Conservation (phyloP, 2,329 filamentous ascomycete genomes). For the Colletotrichum australisinense region DNA sequence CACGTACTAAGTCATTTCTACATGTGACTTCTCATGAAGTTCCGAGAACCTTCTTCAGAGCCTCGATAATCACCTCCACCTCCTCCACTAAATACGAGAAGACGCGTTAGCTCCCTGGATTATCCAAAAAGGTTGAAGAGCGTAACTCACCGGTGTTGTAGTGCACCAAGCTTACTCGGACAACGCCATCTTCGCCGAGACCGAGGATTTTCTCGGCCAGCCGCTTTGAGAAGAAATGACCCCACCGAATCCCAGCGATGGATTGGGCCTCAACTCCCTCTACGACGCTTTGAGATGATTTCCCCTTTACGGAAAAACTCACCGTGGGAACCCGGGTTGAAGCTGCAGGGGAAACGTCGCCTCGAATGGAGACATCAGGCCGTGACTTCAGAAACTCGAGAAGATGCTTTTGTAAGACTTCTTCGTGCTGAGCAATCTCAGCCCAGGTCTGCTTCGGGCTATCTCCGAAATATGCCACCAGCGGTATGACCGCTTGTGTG, state of each 20-base stretch:
- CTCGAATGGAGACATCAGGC: not conserved
- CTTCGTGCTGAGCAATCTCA: not conserved
- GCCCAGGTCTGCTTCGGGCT: not conserved
- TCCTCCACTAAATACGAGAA: not conserved
- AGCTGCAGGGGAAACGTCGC: not conserved
- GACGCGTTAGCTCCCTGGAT: not conserved
- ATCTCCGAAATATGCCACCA: constrained; percentile 51
- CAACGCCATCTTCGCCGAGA: constrained; percentile 68
- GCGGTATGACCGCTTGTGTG: constrained; percentile 61
- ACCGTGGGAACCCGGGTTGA: not conserved
- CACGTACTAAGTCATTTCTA: not conserved
- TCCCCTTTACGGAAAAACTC: not conserved
- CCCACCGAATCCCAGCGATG: constrained; percentile 72
- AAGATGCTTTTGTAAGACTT: not conserved
- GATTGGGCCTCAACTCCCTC: constrained; percentile 69
- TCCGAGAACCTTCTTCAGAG: not conserved
- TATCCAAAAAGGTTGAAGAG: not conserved
- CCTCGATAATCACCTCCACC: not conserved
- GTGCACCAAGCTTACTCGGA: constrained; percentile 76
- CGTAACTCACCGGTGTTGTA: constrained; percentile 74
- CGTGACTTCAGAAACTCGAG: not conserved
- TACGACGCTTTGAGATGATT: not conserved
- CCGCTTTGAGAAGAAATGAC: constrained; percentile 75
- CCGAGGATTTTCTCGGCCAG: constrained; percentile 69
- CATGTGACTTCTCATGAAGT: not conserved